Base-by-base conservation (phyloP, 2,329 filamentous ascomycete species). In the Alternaria metachromatica region DNA sequence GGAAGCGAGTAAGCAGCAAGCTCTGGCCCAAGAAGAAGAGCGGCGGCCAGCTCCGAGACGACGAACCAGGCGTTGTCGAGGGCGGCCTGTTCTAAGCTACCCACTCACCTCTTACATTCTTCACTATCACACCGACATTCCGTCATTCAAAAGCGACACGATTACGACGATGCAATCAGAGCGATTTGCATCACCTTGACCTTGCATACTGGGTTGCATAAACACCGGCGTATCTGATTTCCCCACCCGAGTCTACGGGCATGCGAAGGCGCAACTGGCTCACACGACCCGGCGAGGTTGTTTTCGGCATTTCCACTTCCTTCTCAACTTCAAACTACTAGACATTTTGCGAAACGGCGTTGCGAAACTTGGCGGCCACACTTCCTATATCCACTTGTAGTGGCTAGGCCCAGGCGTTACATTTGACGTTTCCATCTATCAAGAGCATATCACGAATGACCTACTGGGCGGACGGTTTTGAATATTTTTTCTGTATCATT, bases 1-100 rank as follows among this genome's bases (percentile, higher is more conserved):
- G 79, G 79, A 81, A 81, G 63, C 76, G 78, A 37, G 76, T 81
- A 61, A 80, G 78, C 70, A 80, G 78, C 71, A 80, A 80, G 65
- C 67, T 81, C n/a, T 80, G 79, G 76, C 78, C 78, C 18, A 80
- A 76, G 63, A 81, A 81, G 69, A 74, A 78, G 68, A 79, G 77
- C 54, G 76, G 77, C 12, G 72, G 76, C 46, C 72, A 76, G 37
- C 67, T 80, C 49, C 68, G 78, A 59, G 77, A 80, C 49, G 78
- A 79, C 51, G 77, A 79, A 60, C 72, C 77, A 54, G 75, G 72
- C 20, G 76, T 76, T 23, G 75, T 78, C 26, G 78, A 80, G 64
- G 76, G 76, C 33, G 75, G 74, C n/a, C 71, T 78, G 11, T 78
- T 78, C 65, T 78, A 65, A 66, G 37, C 18, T 44, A 48, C 25